Evolutionary conservation across 1,284 basidiomycete species (phyloP).

Genomic region (Jaminaea rosea): DNA sequence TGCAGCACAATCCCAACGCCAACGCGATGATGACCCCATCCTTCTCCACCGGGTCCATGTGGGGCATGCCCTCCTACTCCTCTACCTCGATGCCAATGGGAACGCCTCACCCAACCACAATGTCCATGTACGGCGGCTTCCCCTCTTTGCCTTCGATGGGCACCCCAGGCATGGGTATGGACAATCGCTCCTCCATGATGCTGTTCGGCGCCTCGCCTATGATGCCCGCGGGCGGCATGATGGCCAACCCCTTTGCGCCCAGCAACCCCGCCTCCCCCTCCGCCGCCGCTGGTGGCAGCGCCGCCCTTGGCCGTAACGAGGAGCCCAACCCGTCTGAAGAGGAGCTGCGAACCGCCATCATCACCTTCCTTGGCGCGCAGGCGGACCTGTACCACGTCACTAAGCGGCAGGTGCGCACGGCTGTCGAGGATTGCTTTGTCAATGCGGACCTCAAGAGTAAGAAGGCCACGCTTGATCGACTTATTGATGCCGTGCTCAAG

Average conservation of each 20-base stretch:
- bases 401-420: slow-evolving; percentile 41
- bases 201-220: slow-evolving; percentile 15
- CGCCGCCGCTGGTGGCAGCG: no score
- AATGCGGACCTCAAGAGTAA: slow-evolving; percentile 32
- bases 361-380: slow-evolving; percentile 38
- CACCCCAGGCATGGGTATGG: slow-evolving; percentile 16
- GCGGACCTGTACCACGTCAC: slow-evolving; percentile 42
- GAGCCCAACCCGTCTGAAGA: slow-evolving; percentile 28
- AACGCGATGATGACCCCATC: no score
- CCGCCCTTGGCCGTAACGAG: no score
- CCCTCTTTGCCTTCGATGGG: slow-evolving; percentile 13
- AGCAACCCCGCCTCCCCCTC: no score
- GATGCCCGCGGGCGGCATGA: background rate
- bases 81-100: slow-evolving; percentile 19
- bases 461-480: slow-evolving; percentile 39
- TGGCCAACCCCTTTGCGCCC: slow-evolving; percentile 23
- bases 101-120: slow-evolving; percentile 6
- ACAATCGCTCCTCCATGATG: slow-evolving; percentile 10
- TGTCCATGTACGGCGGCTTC: slow-evolving; percentile 31
- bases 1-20: no score
- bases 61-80: no score
- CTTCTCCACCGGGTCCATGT: no score
- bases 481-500: slow-evolving; percentile 38
- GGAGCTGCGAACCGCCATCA: slow-evolving; percentile 33
- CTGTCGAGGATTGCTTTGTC: slow-evolving; percentile 37